Percentiles rank a stretch among this genome's conserved stretches.
phyloP scores from a whole-genome alignment of 495 filamentous ascomycete genomes.

The Penicillium goetzii region DNA sequence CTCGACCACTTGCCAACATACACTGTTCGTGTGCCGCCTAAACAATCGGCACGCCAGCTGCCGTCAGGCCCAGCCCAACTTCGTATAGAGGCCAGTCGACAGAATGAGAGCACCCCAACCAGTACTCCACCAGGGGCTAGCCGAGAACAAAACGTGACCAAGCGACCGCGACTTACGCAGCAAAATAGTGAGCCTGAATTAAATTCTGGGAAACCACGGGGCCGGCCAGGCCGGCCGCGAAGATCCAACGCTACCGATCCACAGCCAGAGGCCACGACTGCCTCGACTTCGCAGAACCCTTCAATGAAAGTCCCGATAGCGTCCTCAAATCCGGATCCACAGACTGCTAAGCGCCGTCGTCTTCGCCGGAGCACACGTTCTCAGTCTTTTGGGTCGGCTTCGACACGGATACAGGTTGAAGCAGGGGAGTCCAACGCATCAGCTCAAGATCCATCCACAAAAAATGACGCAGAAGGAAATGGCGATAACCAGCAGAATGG shows the following conservation, averaged over 20 bases:
- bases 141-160: slow-evolving; percentile 29
- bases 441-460: neutral
- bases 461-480: neutral
- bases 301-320: slow-evolving; percentile 5
- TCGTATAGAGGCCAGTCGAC: slow-evolving; percentile 23
- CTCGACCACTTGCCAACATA: slow-evolving; percentile 26
- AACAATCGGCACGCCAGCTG: slow-evolving; percentile 22
- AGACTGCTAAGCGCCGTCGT: slow-evolving; percentile 8
- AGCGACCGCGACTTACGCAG: slow-evolving; percentile 40
- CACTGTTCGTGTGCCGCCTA: slow-evolving; percentile 35
- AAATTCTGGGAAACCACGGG: slow-evolving; percentile 27
- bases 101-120: neutral
- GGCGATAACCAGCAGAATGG: neutral
- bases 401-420: neutral
- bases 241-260: slow-evolving; percentile 33
- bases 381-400: slow-evolving; percentile 12
- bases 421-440: neutral
- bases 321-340: neutral
- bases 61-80: slow-evolving; percentile 15
- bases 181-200: slow-evolving; percentile 3
- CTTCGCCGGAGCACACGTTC: slow-evolving; percentile 25
- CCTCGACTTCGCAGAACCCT: slow-evolving; percentile 3
- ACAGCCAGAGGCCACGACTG: slow-evolving; percentile 19
- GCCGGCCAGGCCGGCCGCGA: slow-evolving; percentile 31
- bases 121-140: neutral